Evolutionary conservation across 2,329 filamentous ascomycete genomes (phyloP).

Genomic region (Claviceps spartinae): DNA sequence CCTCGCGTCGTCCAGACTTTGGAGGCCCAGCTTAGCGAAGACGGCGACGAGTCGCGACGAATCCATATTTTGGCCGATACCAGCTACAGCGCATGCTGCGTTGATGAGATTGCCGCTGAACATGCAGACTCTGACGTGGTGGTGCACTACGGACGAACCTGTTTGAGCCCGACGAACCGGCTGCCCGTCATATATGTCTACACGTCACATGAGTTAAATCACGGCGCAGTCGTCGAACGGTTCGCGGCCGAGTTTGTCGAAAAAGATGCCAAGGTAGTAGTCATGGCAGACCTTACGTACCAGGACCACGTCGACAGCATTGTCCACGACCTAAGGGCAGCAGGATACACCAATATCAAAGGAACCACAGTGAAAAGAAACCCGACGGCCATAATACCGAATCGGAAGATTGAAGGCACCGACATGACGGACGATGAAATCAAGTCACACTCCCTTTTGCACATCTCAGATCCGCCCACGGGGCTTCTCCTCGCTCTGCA

Average conservation of each 20-base stretch:
- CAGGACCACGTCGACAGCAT: constrained; percentile 57
- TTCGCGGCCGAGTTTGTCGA: constrained; percentile 60
- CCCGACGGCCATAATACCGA: constrained; percentile 70
- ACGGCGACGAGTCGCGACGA: constrained; percentile 12
- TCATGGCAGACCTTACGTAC: constrained; percentile 87
- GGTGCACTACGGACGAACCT: constrained; percentile 87
- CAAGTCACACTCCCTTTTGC: constrained; percentile 62
- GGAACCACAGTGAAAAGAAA: constrained; percentile 63
- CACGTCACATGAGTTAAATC: constrained; percentile 57
- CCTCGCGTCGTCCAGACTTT: constrained; percentile 59
- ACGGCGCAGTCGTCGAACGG: constrained; percentile 38
- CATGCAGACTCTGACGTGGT: constrained; percentile 84
- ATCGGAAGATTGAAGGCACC: constrained; percentile 48
- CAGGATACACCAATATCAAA: constrained; percentile 58
- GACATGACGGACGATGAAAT: constrained; percentile 33
- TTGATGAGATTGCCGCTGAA: constrained; percentile 92
- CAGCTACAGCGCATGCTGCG: constrained; percentile 92
- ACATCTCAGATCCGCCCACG: constrained; percentile 68
- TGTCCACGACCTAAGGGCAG: constrained; percentile 34
- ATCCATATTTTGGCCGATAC: constrained; percentile 89
- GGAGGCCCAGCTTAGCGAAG: constrained; percentile 13
- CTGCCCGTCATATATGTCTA: constrained; percentile 86
- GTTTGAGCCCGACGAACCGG: constrained; percentile 76
- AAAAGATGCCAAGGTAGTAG: constrained; percentile 48
- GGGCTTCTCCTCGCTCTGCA: constrained; percentile 78